A percentile compares a stretch with the other conserved stretches of the same genome.
Conservation (phyloP, 805 yeast species). For the Candida cerambycidarum region DNA sequence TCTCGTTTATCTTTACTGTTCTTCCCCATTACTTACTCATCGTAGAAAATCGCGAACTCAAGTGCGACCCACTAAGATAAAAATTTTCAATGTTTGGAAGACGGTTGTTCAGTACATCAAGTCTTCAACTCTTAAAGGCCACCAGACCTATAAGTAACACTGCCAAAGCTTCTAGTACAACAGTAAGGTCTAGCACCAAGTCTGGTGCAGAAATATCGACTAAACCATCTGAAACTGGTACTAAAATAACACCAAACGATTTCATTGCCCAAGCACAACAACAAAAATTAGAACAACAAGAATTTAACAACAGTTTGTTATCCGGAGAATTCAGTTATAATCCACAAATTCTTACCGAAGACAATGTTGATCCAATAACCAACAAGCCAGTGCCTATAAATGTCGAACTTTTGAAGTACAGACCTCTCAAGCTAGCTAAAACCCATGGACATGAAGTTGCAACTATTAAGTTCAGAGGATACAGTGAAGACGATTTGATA, state of each 20-base stretch:
- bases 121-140: not conserved
- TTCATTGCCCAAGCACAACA: conserved; percentile 26
- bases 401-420: conserved; percentile 77
- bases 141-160: not conserved
- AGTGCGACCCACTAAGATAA: not conserved
- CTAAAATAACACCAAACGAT: conserved; percentile 29
- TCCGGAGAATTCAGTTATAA: conserved; percentile 25
- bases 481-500: conserved; percentile 66
- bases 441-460: conserved; percentile 77
- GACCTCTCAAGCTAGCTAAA: conserved; percentile 68
- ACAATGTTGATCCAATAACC: conserved; percentile 20
- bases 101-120: conserved; percentile 3
- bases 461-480: conserved; percentile 71
- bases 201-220: not conserved
- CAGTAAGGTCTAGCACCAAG: not conserved
- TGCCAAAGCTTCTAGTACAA: not conserved
- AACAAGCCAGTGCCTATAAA: conserved; percentile 73
- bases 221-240: not conserved
- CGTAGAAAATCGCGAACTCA: conserved; percentile 3
- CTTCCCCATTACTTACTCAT: conserved; percentile 67
- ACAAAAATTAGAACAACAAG: conserved; percentile 25
- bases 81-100: conserved; percentile 7
- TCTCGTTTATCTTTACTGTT: conserved; percentile 94
- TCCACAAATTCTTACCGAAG: conserved; percentile 30
- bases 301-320: conserved; percentile 28